A percentile compares a stretch with the other conserved stretches of the same genome.
Evolutionary conservation across 441 rosid species (phyloP).

Genomic region (Theobroma grandiflorum): DNA sequence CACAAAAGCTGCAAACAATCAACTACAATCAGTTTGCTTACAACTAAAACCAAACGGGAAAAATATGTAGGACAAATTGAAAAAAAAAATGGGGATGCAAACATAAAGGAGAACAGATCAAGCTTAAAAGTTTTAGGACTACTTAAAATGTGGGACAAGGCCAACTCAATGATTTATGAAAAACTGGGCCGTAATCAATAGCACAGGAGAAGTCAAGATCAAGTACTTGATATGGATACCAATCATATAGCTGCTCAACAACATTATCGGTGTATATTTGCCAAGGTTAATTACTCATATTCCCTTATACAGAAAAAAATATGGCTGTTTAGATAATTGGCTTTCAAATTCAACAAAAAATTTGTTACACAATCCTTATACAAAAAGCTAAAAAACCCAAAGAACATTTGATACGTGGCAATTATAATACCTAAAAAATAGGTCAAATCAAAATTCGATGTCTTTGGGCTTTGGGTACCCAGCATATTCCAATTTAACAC

Average conservation of each 20-base stretch:
- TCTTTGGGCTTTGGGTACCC: constrained; percentile 65
- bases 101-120: neutral
- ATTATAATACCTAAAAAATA: neutral
- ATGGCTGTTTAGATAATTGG: neutral
- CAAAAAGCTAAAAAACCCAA: neutral
- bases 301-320: neutral
- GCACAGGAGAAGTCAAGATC: neutral
- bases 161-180: neutral
- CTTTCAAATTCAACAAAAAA: neutral
- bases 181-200: neutral
- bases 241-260: neutral
- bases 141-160: neutral
- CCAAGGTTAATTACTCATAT: neutral
- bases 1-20: neutral
- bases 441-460: constrained; percentile 59
- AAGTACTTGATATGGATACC: neutral
- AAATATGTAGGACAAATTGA: neutral
- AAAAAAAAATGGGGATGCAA: neutral
- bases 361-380: neutral
- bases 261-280: neutral
- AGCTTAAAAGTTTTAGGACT: neutral
- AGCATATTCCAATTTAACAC: constrained; percentile 64
- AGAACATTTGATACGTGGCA: neutral
- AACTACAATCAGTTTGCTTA: neutral
- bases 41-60: neutral